phyloP scores from a whole-genome alignment of 2,329 filamentous ascomycete species.

The Dactylellina cionopaga region DNA sequence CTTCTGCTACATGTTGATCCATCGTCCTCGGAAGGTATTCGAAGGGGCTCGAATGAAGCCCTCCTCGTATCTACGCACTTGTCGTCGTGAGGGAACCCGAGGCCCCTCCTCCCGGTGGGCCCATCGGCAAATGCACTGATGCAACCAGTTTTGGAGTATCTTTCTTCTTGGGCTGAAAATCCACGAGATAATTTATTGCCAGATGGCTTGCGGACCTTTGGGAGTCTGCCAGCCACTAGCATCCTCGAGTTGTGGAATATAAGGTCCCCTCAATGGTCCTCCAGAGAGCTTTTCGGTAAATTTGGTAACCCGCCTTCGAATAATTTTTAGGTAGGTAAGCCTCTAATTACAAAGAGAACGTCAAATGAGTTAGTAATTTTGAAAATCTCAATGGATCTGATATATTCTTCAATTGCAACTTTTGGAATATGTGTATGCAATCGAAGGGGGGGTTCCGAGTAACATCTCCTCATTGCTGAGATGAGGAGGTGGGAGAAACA shows the following conservation, averaged over 20 bases:
- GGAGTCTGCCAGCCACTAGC: conserved; percentile 22
- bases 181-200: conserved; percentile 20
- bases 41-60: conserved; percentile 5
- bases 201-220: conserved; percentile 33
- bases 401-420: too few species aligned
- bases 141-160: conserved; percentile 19
- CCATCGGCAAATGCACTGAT: conserved; percentile 23
- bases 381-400: neutral
- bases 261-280: neutral
- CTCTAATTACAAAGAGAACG: neutral
- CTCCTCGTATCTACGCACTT: conserved; percentile 19
- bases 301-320: too few species aligned
- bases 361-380: conserved; percentile 16
- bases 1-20: conserved; percentile 39
- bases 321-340: too few species aligned
- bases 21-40: conserved; percentile 20
- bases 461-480: neutral
- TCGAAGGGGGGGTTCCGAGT: conserved; percentile 7
- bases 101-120: conserved; percentile 22
- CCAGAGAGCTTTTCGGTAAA: neutral
- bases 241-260: conserved; percentile 27
- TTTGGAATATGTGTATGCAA: too few species aligned
- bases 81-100: conserved; percentile 28
- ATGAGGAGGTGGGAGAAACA: conserved; percentile 25
- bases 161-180: conserved; percentile 28